Evolutionary conservation across 2,329 filamentous ascomycete species (phyloP), one percentile per base, ranked within the genome.

Genomic region (Epichloe uncinata): DNA sequence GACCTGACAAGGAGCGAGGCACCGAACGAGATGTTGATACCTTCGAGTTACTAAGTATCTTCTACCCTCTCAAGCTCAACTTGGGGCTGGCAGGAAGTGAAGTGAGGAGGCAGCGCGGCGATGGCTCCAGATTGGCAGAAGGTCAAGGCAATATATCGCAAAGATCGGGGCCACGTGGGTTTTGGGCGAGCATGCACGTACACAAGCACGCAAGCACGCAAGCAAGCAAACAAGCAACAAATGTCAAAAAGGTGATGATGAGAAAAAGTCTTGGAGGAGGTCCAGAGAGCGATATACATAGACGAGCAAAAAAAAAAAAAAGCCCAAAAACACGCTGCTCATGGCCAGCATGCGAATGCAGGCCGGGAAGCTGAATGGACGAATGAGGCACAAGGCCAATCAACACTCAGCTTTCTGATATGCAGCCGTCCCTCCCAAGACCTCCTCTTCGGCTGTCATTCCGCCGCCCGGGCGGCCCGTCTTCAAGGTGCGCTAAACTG

Each of bases 381-480:
- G 20, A 30, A 7, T 30, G 7, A 48, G 40, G 44, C 22, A 16
- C 34, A n/a, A 42, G 20, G 20, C 45, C 41, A 48, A 34, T 34
- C 35, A 43, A 22, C 45, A 42, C 41, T 42, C 15, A 50, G 36
- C 38, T 35, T 34, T n/a, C 30, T 26, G 16, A 47, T 42, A 42
- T 49, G 50, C 50, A 52, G 50, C 50, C n/a, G n/a, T n/a, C n/a
- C n/a, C n/a, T 46, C 43, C 35, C 20, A 34, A 43, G 30, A 44
- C 42, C 30, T 38, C 44, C 43, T 40, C 34, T 41, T 50, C 47
- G 47, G 50, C 40, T 50, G 20, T 16, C 43, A 43, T 40, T 40
- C 50, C 50, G 47, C 37, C 16, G 42, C 47, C 50, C 50, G 50
- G 43, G 16, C 50, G 47, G 50, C 40, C 47, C 35, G 47, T 50